Conservation (phyloP, 169 alveolate genomes). For the Cryptosporidium sp. region DNA sequence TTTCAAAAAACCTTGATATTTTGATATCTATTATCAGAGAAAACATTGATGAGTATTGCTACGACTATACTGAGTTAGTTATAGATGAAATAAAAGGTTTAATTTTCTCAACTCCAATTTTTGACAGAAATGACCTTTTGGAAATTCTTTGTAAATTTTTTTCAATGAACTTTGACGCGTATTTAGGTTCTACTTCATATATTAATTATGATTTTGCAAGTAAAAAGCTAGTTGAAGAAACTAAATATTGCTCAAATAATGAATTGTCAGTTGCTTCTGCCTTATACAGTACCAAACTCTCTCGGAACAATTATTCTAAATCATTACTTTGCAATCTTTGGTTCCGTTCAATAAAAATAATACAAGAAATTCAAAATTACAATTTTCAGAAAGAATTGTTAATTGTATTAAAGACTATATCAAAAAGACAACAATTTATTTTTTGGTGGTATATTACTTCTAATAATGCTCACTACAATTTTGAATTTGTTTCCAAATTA, state of each 20-base stretch:
- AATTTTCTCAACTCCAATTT: constrained; percentile 6
- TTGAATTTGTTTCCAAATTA: constrained; percentile 9
- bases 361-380: not conserved
- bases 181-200: not conserved
- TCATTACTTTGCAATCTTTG: not conserved
- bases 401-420: constrained; percentile 5
- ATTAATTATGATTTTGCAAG: not conserved
- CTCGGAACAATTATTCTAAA: not conserved
- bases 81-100: not conserved
- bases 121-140: constrained; percentile 6
- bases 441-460: constrained; percentile 30
- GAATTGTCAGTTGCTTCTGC: not conserved
- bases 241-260: not conserved
- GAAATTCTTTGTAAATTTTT: constrained; percentile 13
- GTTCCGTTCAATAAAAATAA: not conserved
- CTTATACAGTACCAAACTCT: not conserved
- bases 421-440: constrained; percentile 13
- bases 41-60: not conserved
- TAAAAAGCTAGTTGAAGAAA: not conserved
- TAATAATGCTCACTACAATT: not conserved
- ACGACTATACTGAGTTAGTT: not conserved
- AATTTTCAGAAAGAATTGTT: constrained; percentile 11
- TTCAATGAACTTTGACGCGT: not conserved
- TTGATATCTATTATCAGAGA: not conserved
- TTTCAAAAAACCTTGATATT: constrained; percentile 11